A percentile compares a stretch with the other conserved stretches of the same genome.
Conservation (phyloP, 331 rosid species). For the Rosa hybrid region DNA sequence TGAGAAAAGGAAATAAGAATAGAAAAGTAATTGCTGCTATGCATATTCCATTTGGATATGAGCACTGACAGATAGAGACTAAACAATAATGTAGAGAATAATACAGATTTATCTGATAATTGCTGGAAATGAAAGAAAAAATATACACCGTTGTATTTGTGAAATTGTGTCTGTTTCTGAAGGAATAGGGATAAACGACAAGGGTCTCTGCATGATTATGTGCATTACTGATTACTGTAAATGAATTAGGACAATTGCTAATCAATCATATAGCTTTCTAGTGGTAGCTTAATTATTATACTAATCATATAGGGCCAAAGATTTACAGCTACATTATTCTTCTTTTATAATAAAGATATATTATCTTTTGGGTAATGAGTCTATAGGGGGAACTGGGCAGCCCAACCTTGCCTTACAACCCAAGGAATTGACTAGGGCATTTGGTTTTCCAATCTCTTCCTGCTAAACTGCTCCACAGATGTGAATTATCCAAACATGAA, state of each 20-base stretch:
- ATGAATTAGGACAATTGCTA: background rate
- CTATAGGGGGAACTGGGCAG: background rate
- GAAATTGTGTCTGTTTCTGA: background rate
- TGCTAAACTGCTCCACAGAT: background rate
- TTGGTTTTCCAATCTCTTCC: background rate
- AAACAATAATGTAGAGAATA: conserved; percentile 3
- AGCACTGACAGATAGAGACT: conserved; percentile 8
- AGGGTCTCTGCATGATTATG: background rate
- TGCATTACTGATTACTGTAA: background rate
- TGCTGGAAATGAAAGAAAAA: conserved; percentile 25
- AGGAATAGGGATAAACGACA: background rate
- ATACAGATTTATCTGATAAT: background rate
- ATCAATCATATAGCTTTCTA: conserved; percentile 6
- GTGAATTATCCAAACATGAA: background rate
- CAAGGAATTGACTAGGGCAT: background rate
- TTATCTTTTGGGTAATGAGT: background rate
- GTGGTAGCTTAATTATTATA: background rate
- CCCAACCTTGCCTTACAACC: background rate
- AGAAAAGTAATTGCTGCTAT: background rate
- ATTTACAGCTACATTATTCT: conserved; percentile 1
- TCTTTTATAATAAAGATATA: background rate
- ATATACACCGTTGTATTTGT: background rate
- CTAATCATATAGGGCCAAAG: conserved; percentile 3
- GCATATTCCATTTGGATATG: background rate
- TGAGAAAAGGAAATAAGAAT: conserved; percentile 4